Evolutionary conservation across 495 filamentous ascomycete genomes (phyloP), one percentile per base, ranked within the genome.

Genomic region (Cercophora newfieldiana): DNA sequence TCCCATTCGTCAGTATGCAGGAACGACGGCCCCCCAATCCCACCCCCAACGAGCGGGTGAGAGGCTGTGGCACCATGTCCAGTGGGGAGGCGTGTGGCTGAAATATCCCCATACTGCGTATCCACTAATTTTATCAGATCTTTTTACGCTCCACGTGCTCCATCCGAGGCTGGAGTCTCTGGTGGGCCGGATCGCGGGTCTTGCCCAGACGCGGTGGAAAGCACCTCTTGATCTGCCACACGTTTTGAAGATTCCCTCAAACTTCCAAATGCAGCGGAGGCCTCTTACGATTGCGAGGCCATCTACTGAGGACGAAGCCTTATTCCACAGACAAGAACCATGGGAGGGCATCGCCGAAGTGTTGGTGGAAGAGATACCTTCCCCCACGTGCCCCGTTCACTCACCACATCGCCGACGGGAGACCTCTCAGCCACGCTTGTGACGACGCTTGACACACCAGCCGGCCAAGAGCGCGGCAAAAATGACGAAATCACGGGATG

Each of bases 1-100:
- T 55, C 61, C 61, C 24, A 63, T 63, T 63, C 31, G 61, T 26
- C 59, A 19, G 7, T 18, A 51, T 63, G 61, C 61, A 63, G 61
- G 61, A 63, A 63, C 61, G 22, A 33, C 28, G 26, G 10, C 14
- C 48, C 25, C 49, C 30, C 25, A 28, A 26, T 25, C 28, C 60
- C 25, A 31, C 48, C 47, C 47, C 26, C 18, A 26, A 16, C 51
- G 22, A n/a, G 37, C 37, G 18, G 37, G 37, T 44, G 18, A 12
- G 37, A 8, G 37, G 18, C 4, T 14, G 37, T 44, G 37, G 37
- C 37, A 44, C 37, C 2, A n/a, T n/a, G n/a, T n/a, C n/a, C n/a
- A 16, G 37, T 44, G 37, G 37, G 37, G 12, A 44, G 10, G 10
- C 7, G 44, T 55, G 51, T 55, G 51, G 51, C 51, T 55, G 51